Base-by-base conservation (phyloP, 305 asterid genomes). In the Rubia balearica region DNA sequence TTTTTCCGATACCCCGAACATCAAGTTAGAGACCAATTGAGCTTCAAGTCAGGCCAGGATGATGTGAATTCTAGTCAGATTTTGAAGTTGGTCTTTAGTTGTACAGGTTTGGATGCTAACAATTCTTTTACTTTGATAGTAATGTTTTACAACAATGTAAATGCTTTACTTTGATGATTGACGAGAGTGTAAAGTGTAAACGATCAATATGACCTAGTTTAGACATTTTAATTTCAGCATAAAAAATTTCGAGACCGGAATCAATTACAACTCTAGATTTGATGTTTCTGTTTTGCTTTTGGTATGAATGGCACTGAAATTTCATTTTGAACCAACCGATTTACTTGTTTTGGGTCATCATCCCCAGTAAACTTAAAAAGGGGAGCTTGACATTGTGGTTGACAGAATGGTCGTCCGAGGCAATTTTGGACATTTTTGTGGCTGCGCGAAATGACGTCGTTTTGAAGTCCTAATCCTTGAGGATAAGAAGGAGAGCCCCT, bases 11-110 rank as follows among this genome's bases (percentile, higher is more conserved):
- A 76, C 75, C 68, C 22, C 70, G 64, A 61, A 78, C 19, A 66
- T 86, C 61, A 87, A 88, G 86, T 64, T 86, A 68, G 92, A 89
- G 61, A 73, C 65, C 33, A 78, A 73, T 67, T 78, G 77, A 87
- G 80, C 10, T 81, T 77, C 22, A 75, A 77, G 60, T 71, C 33
- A 36, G 12, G 61, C 67, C 19, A 40, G 68, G 36, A 49, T 66
- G 66, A 36, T 17, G 27, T 70, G 62, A 10, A 62, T 59, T 66
- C 9, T 55, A 57, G 27, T 27, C 60, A 59, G 46, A 46, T 48
- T 6, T 22, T 6, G 60, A 43, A 30, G 21, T 30, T 67, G 56
- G 71, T 68, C 68, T 38, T 17, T 17, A 1, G 30, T 19, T 64
- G 53, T 41, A 64, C 11, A 61, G 27, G 65, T 27, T 38, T 64